phyloP scores from a whole-genome alignment of 2,329 filamentous ascomycete genomes.

The Fusarium falciforme region DNA sequence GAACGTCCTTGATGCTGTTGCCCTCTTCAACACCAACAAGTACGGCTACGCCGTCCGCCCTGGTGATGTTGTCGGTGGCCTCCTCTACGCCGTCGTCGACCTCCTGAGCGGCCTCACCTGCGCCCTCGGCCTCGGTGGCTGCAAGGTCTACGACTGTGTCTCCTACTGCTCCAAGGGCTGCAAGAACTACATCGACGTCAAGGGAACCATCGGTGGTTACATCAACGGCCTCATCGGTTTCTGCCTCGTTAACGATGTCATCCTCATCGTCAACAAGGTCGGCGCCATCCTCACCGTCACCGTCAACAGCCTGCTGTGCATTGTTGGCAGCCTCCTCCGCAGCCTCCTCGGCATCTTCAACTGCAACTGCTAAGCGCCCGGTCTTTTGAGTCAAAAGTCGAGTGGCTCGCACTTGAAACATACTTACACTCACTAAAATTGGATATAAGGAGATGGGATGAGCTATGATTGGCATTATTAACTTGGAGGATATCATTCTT shows the following conservation, averaged over 20 bases:
- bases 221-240: conserved; percentile 47
- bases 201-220: conserved; percentile 44
- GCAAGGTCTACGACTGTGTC: conserved; percentile 51
- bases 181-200: conserved; percentile 52
- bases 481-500: conserved; percentile 18
- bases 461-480: conserved; percentile 15
- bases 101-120: conserved; percentile 42
- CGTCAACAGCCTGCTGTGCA: conserved; percentile 47
- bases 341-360: conserved; percentile 46
- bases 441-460: conserved; percentile 4
- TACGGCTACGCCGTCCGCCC: conserved; percentile 46
- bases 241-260: conserved; percentile 47
- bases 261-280: conserved; percentile 43
- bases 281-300: conserved; percentile 43
- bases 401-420: conserved; percentile 3
- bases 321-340: conserved; percentile 48
- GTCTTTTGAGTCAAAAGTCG: neutral
- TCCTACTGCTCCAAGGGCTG: conserved; percentile 53
- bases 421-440: conserved; percentile 16
- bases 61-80: conserved; percentile 42
- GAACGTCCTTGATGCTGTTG: conserved; percentile 45
- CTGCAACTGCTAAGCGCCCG: conserved; percentile 48
- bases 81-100: conserved; percentile 42
- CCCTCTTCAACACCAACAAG: conserved; percentile 52
- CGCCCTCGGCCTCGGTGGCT: conserved; percentile 47